These are phyloP conservation scores for Paecilomyces dactylethromorphus DNA, from an alignment of 2,329 filamentous ascomycete species.

Conservation along the genomic window DNA sequence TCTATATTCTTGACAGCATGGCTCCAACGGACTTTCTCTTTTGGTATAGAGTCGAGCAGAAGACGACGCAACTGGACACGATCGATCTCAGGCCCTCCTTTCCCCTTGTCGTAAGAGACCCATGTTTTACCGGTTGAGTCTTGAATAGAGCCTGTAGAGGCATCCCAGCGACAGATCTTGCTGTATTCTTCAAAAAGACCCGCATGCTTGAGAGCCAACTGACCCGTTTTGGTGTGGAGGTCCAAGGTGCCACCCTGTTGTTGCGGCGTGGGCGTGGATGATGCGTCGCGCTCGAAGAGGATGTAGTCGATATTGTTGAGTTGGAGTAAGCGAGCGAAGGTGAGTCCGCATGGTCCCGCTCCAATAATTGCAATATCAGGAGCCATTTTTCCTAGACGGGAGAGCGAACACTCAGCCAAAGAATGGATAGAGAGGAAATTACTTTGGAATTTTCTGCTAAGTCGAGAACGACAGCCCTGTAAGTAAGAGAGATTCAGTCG, in stretches of 20 bases:
- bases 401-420: background rate
- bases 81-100: conserved; percentile 36
- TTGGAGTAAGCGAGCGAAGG: conserved; percentile 13
- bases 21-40: conserved; percentile 28
- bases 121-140: background rate
- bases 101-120: conserved; percentile 7
- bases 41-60: conserved; percentile 28
- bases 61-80: conserved; percentile 28
- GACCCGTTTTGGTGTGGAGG: conserved; percentile 12
- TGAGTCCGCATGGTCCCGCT: conserved; percentile 14
- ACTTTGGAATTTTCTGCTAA: background rate
- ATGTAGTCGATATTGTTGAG: conserved; percentile 11
- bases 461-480: background rate
- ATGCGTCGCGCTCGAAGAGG: conserved; percentile 13
- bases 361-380: conserved; percentile 13
- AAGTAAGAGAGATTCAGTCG: too few species aligned
- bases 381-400: background rate
- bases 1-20: conserved; percentile 14
- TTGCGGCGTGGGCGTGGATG: background rate
- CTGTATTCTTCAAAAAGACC: conserved; percentile 15
- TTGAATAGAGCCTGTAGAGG: conserved; percentile 3
- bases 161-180: conserved; percentile 12
- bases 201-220: conserved; percentile 14
- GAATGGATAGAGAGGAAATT: background rate
- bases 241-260: conserved; percentile 16